phyloP scores from a whole-genome alignment of 352 stramenopile species.

The Globisporangium cystogenes region DNA sequence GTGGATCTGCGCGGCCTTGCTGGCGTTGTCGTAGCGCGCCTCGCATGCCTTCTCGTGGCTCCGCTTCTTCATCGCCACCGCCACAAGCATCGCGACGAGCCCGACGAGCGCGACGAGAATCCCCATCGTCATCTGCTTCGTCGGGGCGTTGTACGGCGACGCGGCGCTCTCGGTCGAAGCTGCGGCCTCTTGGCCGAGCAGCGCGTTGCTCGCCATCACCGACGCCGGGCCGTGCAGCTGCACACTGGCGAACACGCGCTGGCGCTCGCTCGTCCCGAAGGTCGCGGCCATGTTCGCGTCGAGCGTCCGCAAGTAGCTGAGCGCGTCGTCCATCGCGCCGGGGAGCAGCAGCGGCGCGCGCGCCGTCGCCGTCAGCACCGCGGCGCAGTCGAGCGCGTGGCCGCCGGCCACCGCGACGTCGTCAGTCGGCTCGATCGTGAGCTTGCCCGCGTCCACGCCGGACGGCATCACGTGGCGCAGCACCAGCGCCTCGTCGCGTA shows the following conservation, averaged over 20 bases:
- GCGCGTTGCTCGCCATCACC: not conserved
- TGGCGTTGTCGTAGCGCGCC: slow-evolving; percentile 50
- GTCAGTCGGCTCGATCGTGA: slow-evolving; percentile 3
- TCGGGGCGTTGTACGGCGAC: slow-evolving; percentile 38
- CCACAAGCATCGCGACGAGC: slow-evolving; percentile 59
- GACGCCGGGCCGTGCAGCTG: slow-evolving; percentile 2
- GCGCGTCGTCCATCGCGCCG: slow-evolving; percentile 3
- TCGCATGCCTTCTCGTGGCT: slow-evolving; percentile 50
- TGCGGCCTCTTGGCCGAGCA: too few relatives aligned
- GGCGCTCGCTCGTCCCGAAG: slow-evolving; percentile 1
- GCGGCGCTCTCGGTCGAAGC: not conserved
- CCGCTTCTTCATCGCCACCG: slow-evolving; percentile 49
- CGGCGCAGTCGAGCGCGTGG: slow-evolving; percentile 14
- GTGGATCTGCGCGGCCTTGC: slow-evolving; percentile 57
- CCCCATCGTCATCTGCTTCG: slow-evolving; percentile 49
- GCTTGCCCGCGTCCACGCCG: slow-evolving; percentile 6
- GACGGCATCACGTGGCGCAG: slow-evolving; percentile 11
- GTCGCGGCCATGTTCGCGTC: slow-evolving; percentile 9
- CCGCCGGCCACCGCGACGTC: slow-evolving; percentile 6
- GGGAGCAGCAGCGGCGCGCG: slow-evolving; percentile 4
- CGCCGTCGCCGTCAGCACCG: slow-evolving; percentile 14
- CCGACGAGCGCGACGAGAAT: slow-evolving; percentile 50
- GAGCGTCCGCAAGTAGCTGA: slow-evolving; percentile 8
- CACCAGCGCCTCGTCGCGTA: slow-evolving; percentile 10
- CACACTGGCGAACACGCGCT: slow-evolving; percentile 10